These are phyloP conservation scores for Rhynchospora tenuis DNA, from an alignment of 176 grass and related monocot genomes.

Conservation along the genomic window DNA sequence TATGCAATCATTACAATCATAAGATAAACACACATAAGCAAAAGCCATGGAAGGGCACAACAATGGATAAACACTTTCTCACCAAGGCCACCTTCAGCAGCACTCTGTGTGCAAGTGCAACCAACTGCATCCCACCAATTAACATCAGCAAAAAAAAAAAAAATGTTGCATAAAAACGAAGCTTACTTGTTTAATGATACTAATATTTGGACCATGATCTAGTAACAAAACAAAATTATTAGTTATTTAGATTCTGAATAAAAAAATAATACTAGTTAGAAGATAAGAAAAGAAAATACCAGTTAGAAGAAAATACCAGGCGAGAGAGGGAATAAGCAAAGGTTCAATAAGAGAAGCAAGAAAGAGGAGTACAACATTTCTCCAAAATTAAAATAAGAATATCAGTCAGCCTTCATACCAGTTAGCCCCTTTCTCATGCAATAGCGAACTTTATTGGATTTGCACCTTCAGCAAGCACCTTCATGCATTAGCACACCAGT, in stretches of 20 bases:
- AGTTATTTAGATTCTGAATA: neutral
- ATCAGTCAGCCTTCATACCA: no score
- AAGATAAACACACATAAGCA: conserved; percentile 25
- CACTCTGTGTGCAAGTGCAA: conserved; percentile 96
- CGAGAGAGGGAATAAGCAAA: no score
- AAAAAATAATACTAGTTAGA: no score
- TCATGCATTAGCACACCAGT: no score
- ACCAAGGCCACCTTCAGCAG: conserved; percentile 97
- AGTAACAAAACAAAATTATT: neutral
- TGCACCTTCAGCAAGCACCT: no score
- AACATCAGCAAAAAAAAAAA: conserved; percentile 53
- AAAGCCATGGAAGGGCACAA: neutral
- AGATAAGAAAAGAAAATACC: no score
- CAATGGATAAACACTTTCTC: conserved; percentile 26
- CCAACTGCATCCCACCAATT: conserved; percentile 99
- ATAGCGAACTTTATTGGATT: no score
- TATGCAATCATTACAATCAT: conserved; percentile 12
- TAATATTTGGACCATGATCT: neutral
- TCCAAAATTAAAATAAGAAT: no score
- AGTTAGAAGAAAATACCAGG: no score
- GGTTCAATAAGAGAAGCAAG: no score
- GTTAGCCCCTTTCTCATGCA: no score
- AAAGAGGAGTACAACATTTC: no score
- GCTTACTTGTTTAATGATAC: neutral
- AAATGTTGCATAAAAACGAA: neutral